Base-by-base conservation (phyloP, 768 basidiomycete species). In the Nidularia sp. region DNA sequence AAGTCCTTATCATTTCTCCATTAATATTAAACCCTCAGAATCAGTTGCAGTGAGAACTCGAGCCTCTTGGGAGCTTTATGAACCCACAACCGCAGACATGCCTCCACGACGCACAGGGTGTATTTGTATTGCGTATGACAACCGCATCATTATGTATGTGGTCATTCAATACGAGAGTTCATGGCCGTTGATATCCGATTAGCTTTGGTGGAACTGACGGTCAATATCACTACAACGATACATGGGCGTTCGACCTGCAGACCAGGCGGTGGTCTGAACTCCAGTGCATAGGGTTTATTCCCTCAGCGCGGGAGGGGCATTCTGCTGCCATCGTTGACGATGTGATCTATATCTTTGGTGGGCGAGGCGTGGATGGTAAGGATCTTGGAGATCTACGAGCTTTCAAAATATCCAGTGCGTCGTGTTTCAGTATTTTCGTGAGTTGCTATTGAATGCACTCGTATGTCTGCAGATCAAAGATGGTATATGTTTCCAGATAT, bases 401-500 rank as follows among this genome's bases (percentile, higher is more conserved):
- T 2, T 98, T 99, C 78, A 98, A 96, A 71, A 84, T 99, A 53
- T 86, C 93, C 7, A 98, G 96, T 98, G 58, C 63, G 95, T 81
- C 22, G 3, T 12, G 3, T 12, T 41, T 29, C 44, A n/a, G 9
- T 48, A 22, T 32, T 50, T 45, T 50, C 44, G 25, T 33, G n/a
- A 50, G 25, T 29, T 58, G 47, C 58, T 50, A 33, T 41, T 55
- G 43, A n/a, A 32, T 7, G 10, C 41, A 8, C 13, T n/a, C 6
- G 25, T 13, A 10, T 25, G n/a, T 9, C 2, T 45, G 33, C 65
- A 98, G 96, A 94, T 69, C 91, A 93, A 63, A 80, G 96, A 59
- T 99, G 97, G 97, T 99, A 95, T 71, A 98, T 95, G 92, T 99
- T 99, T 76, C 94, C 97, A 69, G 97, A 98, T 64, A 99, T 99